Evolutionary conservation across 202 grass and related monocot genomes (phyloP), one percentile per base, ranked within the genome.

Genomic region (Setaria italica): DNA sequence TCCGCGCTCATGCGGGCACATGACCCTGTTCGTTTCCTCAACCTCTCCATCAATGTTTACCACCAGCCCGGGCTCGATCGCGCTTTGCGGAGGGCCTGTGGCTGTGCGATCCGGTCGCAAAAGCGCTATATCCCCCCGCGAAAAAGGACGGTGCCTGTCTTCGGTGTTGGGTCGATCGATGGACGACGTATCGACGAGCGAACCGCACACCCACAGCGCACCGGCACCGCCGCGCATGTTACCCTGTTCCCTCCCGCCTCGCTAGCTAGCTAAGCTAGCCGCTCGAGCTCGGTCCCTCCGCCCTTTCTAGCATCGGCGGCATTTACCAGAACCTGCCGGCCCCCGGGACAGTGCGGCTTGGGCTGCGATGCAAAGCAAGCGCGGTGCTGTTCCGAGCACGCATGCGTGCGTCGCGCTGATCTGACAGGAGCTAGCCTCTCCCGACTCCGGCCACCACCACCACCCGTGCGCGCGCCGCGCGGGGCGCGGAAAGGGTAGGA

Each of bases 201-300:
- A 76, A 35, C 17, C 11, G 16, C 82, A 13, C 59, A 43, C 62
- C 8, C 72, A 39, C 19, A 11, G 67, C 84, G 76, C 67, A 63
- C 71, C 59, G 50, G 51, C 79, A 81, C 59, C 45, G 72, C 42
- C 76, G 67, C 45, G 83, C 88, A 89, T 86, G 83, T 86, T 89
- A 86, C 88, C 70, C 80, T 83, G 67, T 63, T 83, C 69, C 68
- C 80, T 46, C 19, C 7, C 4, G n/a, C 12, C 34, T 70, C 9
- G 35, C 77, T 64, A 32, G 32, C 19, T 25, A 30, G 57, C 56
- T 30, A 9, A 2, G 45, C 30, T 35, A 58, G n/a, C 41, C 0
- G 4, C 7, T 21, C 75, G 0, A 78, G 76, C 57, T 15, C 21
- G 25, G 17, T 5, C 42, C 7, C 60, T 9, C 29, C 21, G 19